Base-by-base conservation (phyloP, 1,284 basidiomycete genomes). In the Phenoliferia sp. region DNA sequence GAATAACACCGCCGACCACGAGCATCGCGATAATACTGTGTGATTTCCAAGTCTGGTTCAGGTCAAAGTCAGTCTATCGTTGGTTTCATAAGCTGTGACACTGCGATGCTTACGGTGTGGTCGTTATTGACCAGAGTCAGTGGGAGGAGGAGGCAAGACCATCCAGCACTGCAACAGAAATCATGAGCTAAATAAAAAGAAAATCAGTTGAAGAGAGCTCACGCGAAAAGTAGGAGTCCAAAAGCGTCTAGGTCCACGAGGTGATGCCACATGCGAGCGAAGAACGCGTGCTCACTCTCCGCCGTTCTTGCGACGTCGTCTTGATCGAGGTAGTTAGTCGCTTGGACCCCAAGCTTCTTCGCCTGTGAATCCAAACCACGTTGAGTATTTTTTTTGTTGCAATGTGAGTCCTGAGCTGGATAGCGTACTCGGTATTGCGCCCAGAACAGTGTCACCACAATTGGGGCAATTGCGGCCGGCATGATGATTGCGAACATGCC, bases 201-300 rank as follows among this genome's bases (percentile, higher is more conserved):
- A 44, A 12, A 22, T 12, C 12, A 22, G 22, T 22, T 44, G 12
- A 44, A 44, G 39, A 44, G 12, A 44, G 39, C 39, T 44, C 39
- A 44, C 39, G 85, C 87, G 50, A 90, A 82, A 44, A 90, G 82
- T 34, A 86, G 44, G n/a, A 90, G 83, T 4, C 89, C 90, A 28
- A 87, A 74, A 50, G 87, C 68, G 73, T 90, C 88, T 39, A 90
- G 83, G 71, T 86, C 82, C 52, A 81, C 77, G 2, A 79, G 79
- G 39, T 44, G 39, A 12, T 12, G 12, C 39, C 39, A 22, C 12
- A 44, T 22, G 39, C 39, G 39, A 12, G 12, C 12, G 39, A 44
- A 12, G 39, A 44, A 22, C 39, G 22, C 39, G 39, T 22, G 39
- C 12, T 44, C 39, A 12, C 22, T 44, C 12, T 12, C 39, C 12